phyloP scores from a whole-genome alignment of 371 early-diverging fungal genomes.

The Phascolomyces articulosus region DNA sequence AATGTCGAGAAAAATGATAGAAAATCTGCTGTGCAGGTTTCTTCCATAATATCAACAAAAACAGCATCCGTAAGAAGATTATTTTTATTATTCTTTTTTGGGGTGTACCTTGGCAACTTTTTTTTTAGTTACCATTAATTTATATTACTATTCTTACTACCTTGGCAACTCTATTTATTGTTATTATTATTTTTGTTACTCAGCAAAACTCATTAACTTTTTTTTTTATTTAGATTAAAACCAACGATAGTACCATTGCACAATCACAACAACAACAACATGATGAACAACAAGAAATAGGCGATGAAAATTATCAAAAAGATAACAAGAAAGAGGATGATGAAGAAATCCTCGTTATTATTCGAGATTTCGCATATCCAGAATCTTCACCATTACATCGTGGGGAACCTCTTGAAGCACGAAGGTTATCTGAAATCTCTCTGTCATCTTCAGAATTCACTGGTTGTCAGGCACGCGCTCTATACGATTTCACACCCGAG shows the following conservation, averaged over 20 bases:
- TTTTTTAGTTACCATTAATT: no score
- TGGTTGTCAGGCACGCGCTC: conserved; percentile 55
- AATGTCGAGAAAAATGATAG: neutral
- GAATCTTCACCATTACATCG: conserved; percentile 59
- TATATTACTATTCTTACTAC: no score
- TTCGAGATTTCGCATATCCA: conserved; percentile 77
- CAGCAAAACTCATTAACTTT: neutral
- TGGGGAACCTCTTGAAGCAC: conserved; percentile 41
- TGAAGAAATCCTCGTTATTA: conserved; percentile 17
- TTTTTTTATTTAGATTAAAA: neutral
- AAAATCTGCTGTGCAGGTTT: conserved; percentile 4
- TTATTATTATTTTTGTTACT: neutral
- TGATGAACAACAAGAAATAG: conserved; percentile 3
- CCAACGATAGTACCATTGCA: neutral
- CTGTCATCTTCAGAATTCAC: conserved; percentile 33
- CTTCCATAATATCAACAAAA: neutral
- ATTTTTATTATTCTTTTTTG: neutral
- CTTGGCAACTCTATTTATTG: neutral
- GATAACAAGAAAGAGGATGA: conserved; percentile 2
- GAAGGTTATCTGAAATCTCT: conserved; percentile 26
- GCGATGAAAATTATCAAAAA: neutral
- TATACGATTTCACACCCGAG: conserved; percentile 77
- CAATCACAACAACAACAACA: neutral
- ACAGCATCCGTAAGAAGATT: neutral
- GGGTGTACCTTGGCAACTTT: neutral